Base-by-base conservation (phyloP, 768 basidiomycete genomes). In the Phanerochaete sordida region DNA sequence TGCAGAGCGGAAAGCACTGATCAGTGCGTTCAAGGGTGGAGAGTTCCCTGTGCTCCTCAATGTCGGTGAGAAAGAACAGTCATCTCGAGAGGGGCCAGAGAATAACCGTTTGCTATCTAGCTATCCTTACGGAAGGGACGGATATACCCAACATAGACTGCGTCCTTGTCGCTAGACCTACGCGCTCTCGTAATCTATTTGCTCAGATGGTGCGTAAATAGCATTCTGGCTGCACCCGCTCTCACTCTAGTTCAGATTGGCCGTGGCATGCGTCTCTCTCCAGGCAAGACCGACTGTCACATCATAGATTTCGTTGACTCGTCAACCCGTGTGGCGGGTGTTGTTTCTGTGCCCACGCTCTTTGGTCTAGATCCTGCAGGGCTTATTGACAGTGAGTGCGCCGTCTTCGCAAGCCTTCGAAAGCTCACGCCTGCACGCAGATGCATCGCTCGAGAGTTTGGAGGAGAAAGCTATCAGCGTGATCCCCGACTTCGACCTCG, bases 141-240 rank as follows among this genome's bases (percentile, higher is more conserved):
- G 95, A 98, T 75, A 93, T 98, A 54, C 95, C 95, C 2, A 92
- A 91, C 61, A 90, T 97, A 57, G 95, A 98, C 67, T 97, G 95
- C 62, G 82, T 98, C 9, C 71, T 98, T 33, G 76, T 98, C 21
- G 93, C 91, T 16, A 81, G 93, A 21, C 95, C 95, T 19, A 98
- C 95, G 1, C 82, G 90, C 26, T 96, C 94, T 13, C 81, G 85
- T 33, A 98, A 96, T 69, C 73, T 96, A 12, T 93, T 95, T 68
- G 84, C 91, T 19, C 95, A 98, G 68, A 97, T 98, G 93, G 93
- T 93, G 59, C 33, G 78, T 63, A 23, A 23, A 48, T 26, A 48
- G n/a, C n/a, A n/a, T 24, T 46, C 19, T 24, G 19, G n/a, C 33
- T 35, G 33, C 33, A 48, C 27, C 5, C 19, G 15, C 35, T 59